Evolutionary conservation across 768 basidiomycete species (phyloP), one percentile per base, ranked within the genome.

Genomic region (Suillus discolor): DNA sequence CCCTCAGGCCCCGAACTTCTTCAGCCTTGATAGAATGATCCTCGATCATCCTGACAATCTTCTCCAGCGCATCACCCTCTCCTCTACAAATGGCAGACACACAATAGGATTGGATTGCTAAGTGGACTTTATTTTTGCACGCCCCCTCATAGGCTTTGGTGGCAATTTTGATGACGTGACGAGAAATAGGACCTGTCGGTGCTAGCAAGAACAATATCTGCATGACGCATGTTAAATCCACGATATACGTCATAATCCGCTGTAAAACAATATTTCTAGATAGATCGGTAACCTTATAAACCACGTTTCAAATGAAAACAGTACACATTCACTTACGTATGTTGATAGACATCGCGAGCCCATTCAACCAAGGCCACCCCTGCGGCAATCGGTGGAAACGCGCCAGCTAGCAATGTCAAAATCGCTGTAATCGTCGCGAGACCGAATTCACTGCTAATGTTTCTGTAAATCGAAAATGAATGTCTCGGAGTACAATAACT

Each of bases 201-300:
- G 28, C 53, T 7, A 66, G 51, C n/a, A 66, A 62, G 62, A 72
- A 74, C 23, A 74, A 38, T 28, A 63, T 69, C 47, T 74, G 73
- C 68, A 74, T 70, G n/a, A 74, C 49, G 23, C 71, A 64, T 0
- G 68, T 74, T 11, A 74, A 39, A 64, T 74, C 73, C 57, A 74
- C 65, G 45, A 74, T 74, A 45, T 74, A 74, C 23, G 68, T 67
- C 65, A 74, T 74, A 11, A 71, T 57, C 28, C 66, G 68, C 53
- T 16, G 20, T 65, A 64, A 28, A 66, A 38, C 23, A 64, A 51
- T 34, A 5, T 44, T 5, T 38, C 25, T 34, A 51, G 15, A 42
- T 31, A 49, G 13, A 44, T 62, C 47, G 60, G 62, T 42, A 13
- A 15, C 49, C 23, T 2, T n/a, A 23, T 44, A 42, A 34, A 18